Conservation (phyloP, 2,329 filamentous ascomycete genomes). For the Ceratocystis cubensis region DNA sequence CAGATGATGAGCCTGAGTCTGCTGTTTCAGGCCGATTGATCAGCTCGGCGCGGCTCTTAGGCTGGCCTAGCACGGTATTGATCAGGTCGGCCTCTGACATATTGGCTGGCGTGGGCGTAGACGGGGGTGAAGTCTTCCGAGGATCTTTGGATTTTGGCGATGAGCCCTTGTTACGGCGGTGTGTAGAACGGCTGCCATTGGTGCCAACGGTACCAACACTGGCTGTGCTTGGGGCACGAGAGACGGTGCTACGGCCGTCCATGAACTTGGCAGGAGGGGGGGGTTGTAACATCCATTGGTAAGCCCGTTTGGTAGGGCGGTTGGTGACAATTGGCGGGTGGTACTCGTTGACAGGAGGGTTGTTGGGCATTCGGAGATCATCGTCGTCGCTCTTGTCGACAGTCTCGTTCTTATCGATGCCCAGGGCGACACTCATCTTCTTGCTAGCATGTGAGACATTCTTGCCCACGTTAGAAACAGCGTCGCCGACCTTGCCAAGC, state of each 20-base stretch:
- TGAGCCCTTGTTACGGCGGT: constrained; percentile 23
- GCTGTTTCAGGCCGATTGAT: constrained; percentile 12
- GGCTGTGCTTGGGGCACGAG: constrained; percentile 46
- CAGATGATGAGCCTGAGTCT: constrained; percentile 19
- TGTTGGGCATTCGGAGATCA: constrained; percentile 48
- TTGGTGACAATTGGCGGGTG: constrained; percentile 75
- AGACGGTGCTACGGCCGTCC: constrained; percentile 68
- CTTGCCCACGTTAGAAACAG: constrained; percentile 24
- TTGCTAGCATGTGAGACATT: constrained; percentile 39
- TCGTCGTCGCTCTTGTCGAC: constrained; percentile 39
- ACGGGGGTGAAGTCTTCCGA: constrained; percentile 17
- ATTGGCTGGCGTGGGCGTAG: constrained; percentile 14
- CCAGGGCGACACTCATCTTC: constrained; percentile 40
- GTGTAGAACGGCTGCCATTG: constrained; percentile 19
- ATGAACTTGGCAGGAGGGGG: constrained; percentile 83
- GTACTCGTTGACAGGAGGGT: constrained; percentile 72
- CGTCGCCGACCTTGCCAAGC: constrained; percentile 24
- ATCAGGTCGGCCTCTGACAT: constrained; percentile 35
- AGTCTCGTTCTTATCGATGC: constrained; percentile 40
- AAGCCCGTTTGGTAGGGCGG: constrained; percentile 56
- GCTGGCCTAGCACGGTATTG: constrained; percentile 30
- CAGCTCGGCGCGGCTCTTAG: constrained; percentile 17
- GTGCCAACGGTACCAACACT: constrained; percentile 27
- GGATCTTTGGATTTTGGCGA: constrained; percentile 22
- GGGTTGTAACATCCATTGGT: constrained; percentile 85